Conservation (phyloP, 2,329 filamentous ascomycete genomes). For the Fusarium gaditjirri region DNA sequence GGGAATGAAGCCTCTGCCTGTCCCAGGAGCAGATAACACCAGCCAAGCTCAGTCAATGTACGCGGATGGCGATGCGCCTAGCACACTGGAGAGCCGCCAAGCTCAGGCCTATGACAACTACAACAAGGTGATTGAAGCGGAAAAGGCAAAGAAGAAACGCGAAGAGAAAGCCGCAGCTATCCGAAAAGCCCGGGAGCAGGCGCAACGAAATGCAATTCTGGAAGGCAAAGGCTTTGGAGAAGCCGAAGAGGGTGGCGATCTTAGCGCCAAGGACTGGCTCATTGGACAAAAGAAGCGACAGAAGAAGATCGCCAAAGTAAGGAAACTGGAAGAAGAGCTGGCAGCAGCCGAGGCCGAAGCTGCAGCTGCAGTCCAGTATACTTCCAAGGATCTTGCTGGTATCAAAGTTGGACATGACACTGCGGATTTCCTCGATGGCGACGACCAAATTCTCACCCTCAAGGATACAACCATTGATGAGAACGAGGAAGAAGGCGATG, state of each 20-base stretch:
- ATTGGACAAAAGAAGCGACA: conserved; percentile 91
- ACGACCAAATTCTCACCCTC: conserved; percentile 92
- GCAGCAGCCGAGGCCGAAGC: conserved; percentile 77
- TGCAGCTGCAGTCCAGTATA: conserved; percentile 76
- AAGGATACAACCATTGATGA: conserved; percentile 90
- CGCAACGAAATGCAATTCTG: conserved; percentile 78
- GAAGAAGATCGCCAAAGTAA: conserved; percentile 85
- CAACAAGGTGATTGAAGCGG: conserved; percentile 72
- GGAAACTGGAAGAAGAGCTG: conserved; percentile 78
- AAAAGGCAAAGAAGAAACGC: conserved; percentile 79
- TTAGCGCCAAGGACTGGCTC: conserved; percentile 88
- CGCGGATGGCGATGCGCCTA: conserved; percentile 73
- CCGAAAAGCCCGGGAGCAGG: conserved; percentile 86
- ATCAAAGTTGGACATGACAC: conserved; percentile 93
- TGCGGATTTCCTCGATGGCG: conserved; percentile 80
- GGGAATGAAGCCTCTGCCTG: conserved; percentile 89
- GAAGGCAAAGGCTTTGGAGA: conserved; percentile 89
- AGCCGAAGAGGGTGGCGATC: conserved; percentile 68
- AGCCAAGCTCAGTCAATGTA: conserved; percentile 59
- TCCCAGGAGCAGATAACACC: conserved; percentile 70
- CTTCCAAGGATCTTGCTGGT: conserved; percentile 85
- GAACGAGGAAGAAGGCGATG: conserved; percentile 87
- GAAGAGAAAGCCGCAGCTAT: conserved; percentile 85
- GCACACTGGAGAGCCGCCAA: conserved; percentile 84
- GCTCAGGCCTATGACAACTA: conserved; percentile 80